phyloP scores from a whole-genome alignment of 2,329 filamentous ascomycete genomes.

The Nemania abortiva region DNA sequence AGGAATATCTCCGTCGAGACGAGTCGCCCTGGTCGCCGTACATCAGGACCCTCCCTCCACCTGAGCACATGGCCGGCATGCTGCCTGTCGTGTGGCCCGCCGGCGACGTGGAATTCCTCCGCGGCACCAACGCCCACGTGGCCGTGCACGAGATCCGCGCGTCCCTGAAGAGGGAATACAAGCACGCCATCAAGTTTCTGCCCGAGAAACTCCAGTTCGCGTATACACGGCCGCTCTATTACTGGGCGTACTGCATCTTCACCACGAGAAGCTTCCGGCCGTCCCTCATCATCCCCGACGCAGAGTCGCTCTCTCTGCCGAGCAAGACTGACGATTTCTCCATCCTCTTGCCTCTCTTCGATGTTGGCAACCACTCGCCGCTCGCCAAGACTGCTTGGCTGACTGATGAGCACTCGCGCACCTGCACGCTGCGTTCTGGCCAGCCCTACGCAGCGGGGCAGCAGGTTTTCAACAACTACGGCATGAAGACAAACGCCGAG shows the following conservation, averaged over 20 bases:
- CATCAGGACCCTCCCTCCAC: conserved; percentile 73
- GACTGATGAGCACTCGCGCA: conserved; percentile 54
- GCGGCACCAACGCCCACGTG: conserved; percentile 50
- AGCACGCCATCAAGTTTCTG: conserved; percentile 57
- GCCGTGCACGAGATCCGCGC: conserved; percentile 57
- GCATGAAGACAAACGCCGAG: conserved; percentile 79
- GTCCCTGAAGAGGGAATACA: conserved; percentile 61
- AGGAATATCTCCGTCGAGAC: conserved; percentile 70
- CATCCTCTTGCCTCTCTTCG: conserved; percentile 76
- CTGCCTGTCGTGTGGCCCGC: conserved; percentile 74
- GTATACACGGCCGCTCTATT: conserved; percentile 65
- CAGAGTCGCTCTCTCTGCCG: conserved; percentile 50
- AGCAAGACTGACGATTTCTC: conserved; percentile 71
- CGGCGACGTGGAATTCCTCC: conserved; percentile 68
- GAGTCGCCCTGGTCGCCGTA: conserved; percentile 77
- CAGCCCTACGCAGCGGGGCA: conserved; percentile 63
- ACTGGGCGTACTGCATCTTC: conserved; percentile 75
- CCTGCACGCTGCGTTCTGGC: conserved; percentile 59
- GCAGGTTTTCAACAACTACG: conserved; percentile 73
- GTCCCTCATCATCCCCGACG: conserved; percentile 64
- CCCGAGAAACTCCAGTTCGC: conserved; percentile 50
- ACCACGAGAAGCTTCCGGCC: conserved; percentile 74
- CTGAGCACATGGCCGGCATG: conserved; percentile 63
- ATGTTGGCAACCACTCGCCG: conserved; percentile 78
- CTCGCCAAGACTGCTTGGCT: conserved; percentile 68